These are phyloP conservation scores for Inosperma sp. DNA, from an alignment of 768 basidiomycete species.

Conservation along the genomic window DNA sequence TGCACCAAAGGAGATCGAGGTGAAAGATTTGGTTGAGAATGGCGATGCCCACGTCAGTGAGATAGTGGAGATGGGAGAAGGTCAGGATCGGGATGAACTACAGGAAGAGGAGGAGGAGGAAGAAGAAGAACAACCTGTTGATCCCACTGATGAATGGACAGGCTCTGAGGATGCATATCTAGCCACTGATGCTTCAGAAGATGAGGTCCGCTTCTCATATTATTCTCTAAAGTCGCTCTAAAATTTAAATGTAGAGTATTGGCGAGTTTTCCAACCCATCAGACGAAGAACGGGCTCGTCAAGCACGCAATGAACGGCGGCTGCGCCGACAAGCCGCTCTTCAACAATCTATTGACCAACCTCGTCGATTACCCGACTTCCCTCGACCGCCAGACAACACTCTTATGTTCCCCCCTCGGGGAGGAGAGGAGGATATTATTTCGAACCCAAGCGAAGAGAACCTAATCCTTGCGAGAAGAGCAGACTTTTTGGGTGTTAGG, in stretches of 20 bases:
- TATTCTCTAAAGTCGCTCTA: conserved; percentile 9
- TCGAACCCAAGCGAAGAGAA: conserved; percentile 88
- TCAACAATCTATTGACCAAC: conserved; percentile 49
- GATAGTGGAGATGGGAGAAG: conserved; percentile 13
- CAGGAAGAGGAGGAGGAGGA: conserved; percentile 27
- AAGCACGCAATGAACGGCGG: conserved; percentile 59
- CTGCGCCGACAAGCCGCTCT: conserved; percentile 45
- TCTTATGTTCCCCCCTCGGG: conserved; percentile 34
- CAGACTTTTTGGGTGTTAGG: conserved; percentile 43
- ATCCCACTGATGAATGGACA: conserved; percentile 72
- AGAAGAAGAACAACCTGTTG: conserved; percentile 21
- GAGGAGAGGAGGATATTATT: conserved; percentile 62
- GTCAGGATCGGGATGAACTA: conserved; percentile 27
- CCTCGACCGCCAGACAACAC: conserved; percentile 65
- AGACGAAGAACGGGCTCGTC: conserved; percentile 80
- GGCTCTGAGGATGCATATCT: conserved; percentile 68
- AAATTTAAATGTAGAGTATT: conserved; percentile 51
- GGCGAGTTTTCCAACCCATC: conserved; percentile 91
- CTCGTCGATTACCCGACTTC: conserved; percentile 74
- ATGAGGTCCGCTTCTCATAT: conserved; percentile 49
- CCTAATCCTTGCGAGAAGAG: conserved; percentile 27
- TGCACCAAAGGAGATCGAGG: conserved; percentile 21
- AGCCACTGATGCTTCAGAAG: conserved; percentile 51
- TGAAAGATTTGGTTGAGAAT: conserved; percentile 42
- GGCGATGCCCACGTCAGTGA: conserved; percentile 16